Conservation (phyloP, 805 yeast species). For the Wickerhamiella alocasiicola region DNA sequence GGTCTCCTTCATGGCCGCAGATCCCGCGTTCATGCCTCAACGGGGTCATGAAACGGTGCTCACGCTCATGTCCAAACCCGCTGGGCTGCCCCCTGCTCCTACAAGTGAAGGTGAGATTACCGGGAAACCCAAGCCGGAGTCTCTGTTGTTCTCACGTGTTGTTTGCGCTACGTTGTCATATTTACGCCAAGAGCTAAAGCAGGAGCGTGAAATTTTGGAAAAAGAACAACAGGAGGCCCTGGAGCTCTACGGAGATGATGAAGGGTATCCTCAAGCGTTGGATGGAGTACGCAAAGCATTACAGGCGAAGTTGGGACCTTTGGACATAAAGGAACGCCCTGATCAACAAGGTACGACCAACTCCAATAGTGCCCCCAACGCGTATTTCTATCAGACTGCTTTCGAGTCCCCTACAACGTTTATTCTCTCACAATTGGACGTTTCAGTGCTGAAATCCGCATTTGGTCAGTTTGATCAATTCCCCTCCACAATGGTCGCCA, state of each 20-base stretch:
- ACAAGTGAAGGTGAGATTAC: not conserved
- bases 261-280: conserved; percentile 18
- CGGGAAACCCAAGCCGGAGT: conserved; percentile 22
- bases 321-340: conserved; percentile 21
- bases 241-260: conserved; percentile 16
- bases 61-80: conserved; percentile 14
- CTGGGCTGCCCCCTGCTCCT: conserved; percentile 1
- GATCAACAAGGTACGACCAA: conserved; percentile 22
- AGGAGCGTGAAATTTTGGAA: conserved; percentile 5
- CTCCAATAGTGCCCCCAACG: conserved; percentile 1
- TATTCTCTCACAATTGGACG: conserved; percentile 68
- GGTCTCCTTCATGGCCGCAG: conserved; percentile 17
- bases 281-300: conserved; percentile 5
- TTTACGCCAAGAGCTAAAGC: conserved; percentile 32
- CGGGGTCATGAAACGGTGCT: conserved; percentile 19
- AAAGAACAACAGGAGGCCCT: conserved; percentile 42
- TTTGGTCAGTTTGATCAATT: conserved; percentile 52
- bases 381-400: conserved; percentile 61
- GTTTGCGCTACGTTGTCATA: conserved; percentile 52
- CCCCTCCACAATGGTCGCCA: conserved; percentile 52
- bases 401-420: conserved; percentile 54
- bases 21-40: conserved; percentile 15
- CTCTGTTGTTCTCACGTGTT: conserved; percentile 45
- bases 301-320: conserved; percentile 20
- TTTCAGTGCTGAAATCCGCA: conserved; percentile 52